These are phyloP conservation scores for Hydrangea macrophylla DNA, from an alignment of 148 eudicot species.

Conservation along the genomic window DNA sequence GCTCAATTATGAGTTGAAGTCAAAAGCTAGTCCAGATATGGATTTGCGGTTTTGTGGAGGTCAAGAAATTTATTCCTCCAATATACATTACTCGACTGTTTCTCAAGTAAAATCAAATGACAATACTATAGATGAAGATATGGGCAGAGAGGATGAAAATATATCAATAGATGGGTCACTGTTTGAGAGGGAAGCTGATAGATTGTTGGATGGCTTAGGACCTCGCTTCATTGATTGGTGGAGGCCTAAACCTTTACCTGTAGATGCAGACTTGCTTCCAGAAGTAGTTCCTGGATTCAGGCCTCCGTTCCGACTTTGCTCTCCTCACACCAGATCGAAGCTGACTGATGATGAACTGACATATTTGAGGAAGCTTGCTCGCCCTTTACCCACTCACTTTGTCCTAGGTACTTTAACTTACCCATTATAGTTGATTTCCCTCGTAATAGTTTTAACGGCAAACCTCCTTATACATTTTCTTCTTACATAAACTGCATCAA, in stretches of 20 bases:
- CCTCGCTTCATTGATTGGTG: conserved; percentile 97
- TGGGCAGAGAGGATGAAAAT: conserved; percentile 18
- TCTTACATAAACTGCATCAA: background rate
- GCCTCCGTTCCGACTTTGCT: conserved; percentile 78
- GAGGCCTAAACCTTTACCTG: conserved; percentile 91
- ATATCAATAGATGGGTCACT: conserved; percentile 38
- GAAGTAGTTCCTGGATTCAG: conserved; percentile 72
- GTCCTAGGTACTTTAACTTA: conserved; percentile 63
- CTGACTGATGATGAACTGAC: conserved; percentile 81
- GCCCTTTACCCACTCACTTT: conserved; percentile 80
- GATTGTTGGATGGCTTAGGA: conserved; percentile 88
- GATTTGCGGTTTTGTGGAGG: conserved; percentile 9
- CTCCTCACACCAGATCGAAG: conserved; percentile 51
- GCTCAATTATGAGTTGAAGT: conserved; percentile 30
- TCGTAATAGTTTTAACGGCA: background rate
- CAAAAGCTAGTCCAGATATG: conserved; percentile 13
- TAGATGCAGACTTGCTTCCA: conserved; percentile 83
- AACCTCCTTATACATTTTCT: background rate
- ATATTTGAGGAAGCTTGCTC: conserved; percentile 82
- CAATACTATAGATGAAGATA: conserved; percentile 13
- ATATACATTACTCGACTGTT: conserved; percentile 15
- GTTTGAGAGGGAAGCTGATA: conserved; percentile 84
- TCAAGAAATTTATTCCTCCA: conserved; percentile 16
- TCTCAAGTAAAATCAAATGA: conserved; percentile 10
- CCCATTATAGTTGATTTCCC: background rate